Conservation (phyloP, 2,329 filamentous ascomycete species). For the Fusarium ambrosium region DNA sequence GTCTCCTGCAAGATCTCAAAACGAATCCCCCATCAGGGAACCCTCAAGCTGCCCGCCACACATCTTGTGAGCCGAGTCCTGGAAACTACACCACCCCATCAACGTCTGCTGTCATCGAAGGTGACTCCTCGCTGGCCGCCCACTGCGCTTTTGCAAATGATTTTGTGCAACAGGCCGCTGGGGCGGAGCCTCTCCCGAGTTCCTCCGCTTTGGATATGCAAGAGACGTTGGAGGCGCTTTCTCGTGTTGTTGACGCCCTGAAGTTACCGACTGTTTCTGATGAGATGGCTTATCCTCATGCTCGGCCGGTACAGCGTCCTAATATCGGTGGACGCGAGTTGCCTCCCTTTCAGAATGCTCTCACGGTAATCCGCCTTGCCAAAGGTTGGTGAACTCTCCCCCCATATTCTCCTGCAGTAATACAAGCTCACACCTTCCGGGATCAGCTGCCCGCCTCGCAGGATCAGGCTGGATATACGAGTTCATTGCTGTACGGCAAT, state of each 20-base stretch:
- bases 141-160: neutral
- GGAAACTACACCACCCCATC: neutral
- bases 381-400: neutral
- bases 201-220: neutral
- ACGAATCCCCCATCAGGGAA: neutral
- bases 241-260: neutral
- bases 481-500: neutral
- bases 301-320: neutral
- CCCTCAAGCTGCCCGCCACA: neutral
- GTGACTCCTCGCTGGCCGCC: neutral
- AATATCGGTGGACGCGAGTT: neutral
- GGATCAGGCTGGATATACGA: neutral
- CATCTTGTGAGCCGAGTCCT: neutral
- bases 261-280: neutral
- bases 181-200: neutral
- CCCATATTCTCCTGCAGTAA: neutral
- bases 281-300: neutral
- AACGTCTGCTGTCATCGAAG: neutral
- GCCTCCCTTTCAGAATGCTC: neutral
- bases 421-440: neutral
- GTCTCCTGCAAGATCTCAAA: neutral
- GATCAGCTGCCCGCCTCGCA: neutral
- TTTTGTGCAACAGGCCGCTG: neutral
- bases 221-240: neutral
- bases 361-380: neutral